Base-by-base conservation (phyloP, 345 rosid species). In the Erodium maritimum region DNA sequence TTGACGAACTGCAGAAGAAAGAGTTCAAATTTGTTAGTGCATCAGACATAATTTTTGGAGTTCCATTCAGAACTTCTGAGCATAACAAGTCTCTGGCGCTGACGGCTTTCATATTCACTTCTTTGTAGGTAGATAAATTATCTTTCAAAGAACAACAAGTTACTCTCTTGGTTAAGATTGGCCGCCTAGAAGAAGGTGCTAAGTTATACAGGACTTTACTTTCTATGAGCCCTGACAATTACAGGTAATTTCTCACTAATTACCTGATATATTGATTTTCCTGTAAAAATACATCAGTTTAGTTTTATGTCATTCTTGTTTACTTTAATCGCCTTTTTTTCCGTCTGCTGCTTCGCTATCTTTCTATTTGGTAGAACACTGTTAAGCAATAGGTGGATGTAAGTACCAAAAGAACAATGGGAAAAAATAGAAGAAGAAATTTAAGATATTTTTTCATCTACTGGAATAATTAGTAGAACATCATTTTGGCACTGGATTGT, bases 181-280 rank as follows among this genome's bases (percentile, higher is more conserved):
- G 78, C 52, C 80, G 34, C 53, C 70, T 76, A 22, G 96, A 86
- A 72, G 97, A 87, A 79, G 97, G 83, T 63, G 82, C 70, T 66
- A 80, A 82, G 63, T 68, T 86, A 70, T 87, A 83, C 71, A 80
- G 72, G 83, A 71, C 18, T 33, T 77, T 94, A 55, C 96, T 94
- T 63, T 78, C 81, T 51, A 75, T 90, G 79, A 94, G 87, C 80
- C 97, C 99, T 55, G 99, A 94, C 78, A 90, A 94, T 68, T 94
- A 94, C 78, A 82, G 97, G 99, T 90, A 68, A 68, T 57, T 42
- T 61, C 56, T 54, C 64, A 48, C n/a, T 24, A 25, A 60, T 50
- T 48, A 34, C 6, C 52, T 29, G 58, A 50, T 22, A 45, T 46
- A 10, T 53, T 12, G 51, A 10, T 12, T 19, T 29, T 10, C n/a